Conservation (phyloP, 495 filamentous ascomycete species). For the Trichoderma parareesei region DNA sequence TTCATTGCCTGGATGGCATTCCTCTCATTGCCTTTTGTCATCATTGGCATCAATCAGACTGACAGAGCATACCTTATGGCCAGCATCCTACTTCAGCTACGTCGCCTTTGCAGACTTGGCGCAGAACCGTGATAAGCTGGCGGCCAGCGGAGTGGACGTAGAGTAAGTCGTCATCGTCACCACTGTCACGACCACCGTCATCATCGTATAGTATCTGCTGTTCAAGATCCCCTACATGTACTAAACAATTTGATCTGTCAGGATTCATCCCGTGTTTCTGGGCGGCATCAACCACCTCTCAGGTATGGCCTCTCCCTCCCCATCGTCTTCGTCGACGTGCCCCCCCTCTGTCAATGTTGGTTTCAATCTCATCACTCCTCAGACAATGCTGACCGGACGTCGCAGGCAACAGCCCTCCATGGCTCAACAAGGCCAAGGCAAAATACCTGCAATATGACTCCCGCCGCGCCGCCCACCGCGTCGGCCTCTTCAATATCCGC, state of each 20-base stretch:
- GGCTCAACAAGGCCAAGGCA: slow-evolving; percentile 60
- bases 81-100: slow-evolving; percentile 66
- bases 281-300: slow-evolving; percentile 60
- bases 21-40: too few relatives aligned
- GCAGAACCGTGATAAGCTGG: slow-evolving; percentile 43
- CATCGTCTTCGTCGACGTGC: background rate
- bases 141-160: slow-evolving; percentile 49
- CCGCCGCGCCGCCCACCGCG: slow-evolving; percentile 48
- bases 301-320: slow-evolving; percentile 27
- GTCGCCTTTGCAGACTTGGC: slow-evolving; percentile 51
- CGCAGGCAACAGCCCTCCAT: slow-evolving; percentile 65
- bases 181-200: slow-evolving; percentile 4
- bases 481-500: slow-evolving; percentile 32
- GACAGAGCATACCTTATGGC: background rate
- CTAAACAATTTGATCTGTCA: slow-evolving; percentile 20
- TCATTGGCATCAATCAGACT: background rate
- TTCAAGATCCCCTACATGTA: background rate
- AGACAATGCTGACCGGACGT: background rate
- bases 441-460: slow-evolving; percentile 46
- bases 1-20: too few relatives aligned
- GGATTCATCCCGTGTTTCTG: slow-evolving; percentile 63
- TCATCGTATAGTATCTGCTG: background rate
- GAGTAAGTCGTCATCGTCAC: slow-evolving; percentile 38
- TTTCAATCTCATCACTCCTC: background rate
- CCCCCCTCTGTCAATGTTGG: background rate